Evolutionary conservation across 2,329 filamentous ascomycete genomes (phyloP).

Genomic region (Teratosphaeriaceae sp.): DNA sequence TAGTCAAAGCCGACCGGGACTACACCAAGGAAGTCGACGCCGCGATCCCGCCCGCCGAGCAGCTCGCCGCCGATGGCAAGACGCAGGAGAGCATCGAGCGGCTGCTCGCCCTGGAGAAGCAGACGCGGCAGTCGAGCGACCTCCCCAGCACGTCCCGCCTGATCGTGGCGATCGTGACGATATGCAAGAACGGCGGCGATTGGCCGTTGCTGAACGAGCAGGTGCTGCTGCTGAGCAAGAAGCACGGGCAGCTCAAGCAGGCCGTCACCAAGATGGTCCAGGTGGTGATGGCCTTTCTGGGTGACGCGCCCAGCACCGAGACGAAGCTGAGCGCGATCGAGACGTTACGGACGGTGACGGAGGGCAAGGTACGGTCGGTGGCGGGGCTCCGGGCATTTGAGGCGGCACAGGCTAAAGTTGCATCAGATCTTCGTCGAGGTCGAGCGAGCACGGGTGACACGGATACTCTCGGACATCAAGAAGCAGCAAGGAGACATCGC

Average conservation of each 20-base stretch:
- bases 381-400: too few relatives aligned
- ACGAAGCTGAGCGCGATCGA: constrained; percentile 92
- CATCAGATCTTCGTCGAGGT: constrained; percentile 99
- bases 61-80: constrained; percentile 64
- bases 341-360: constrained; percentile 89
- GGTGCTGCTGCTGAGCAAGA: constrained; percentile 92
- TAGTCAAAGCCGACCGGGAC: constrained; percentile 95
- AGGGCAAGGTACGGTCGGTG: constrained; percentile 66
- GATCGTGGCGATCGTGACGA: constrained; percentile 79
- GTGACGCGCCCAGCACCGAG: constrained; percentile 75
- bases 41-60: constrained; percentile 82
- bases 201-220: constrained; percentile 97
- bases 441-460: constrained; percentile 90
- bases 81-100: constrained; percentile 88
- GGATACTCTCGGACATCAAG: constrained; percentile 95
- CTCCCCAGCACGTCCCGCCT: constrained; percentile 89
- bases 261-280: constrained; percentile 99
- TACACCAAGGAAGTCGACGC: constrained; percentile 94
- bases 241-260: constrained; percentile 99
- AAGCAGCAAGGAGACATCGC: constrained; percentile 89
- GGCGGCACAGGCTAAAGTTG: too few relatives aligned
- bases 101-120: constrained; percentile 86
- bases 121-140: constrained; percentile 95
- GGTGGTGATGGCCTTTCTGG: constrained; percentile 85
- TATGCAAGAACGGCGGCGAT: constrained; percentile 88